Evolutionary conservation across 768 basidiomycete species (phyloP), one percentile per base, ranked within the genome.

Genomic region (Boletus sensibilis): DNA sequence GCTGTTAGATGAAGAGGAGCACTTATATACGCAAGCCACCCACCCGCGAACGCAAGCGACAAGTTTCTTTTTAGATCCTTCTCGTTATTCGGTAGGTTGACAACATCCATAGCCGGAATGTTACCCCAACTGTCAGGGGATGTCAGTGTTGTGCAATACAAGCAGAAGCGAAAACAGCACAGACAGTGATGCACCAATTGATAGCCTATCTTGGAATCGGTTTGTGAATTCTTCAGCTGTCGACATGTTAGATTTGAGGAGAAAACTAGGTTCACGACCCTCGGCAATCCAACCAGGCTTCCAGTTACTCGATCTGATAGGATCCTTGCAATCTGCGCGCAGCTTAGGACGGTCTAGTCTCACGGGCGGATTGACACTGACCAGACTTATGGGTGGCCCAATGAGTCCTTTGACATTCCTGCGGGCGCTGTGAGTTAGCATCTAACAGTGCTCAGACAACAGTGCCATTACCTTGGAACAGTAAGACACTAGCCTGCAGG

Each of bases 331-430:
- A 49, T 70, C 70, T 62, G 31, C 27, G 13, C 38, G 12, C 11
- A 35, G 16, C 2, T 60, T 29, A 41, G 40, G 18, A 42, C 1
- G 9, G 14, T 10, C 35, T n/a, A 25, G 4, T 34, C 18, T 29
- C 16, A 46, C 11, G 44, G 7, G 7, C 38, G 37, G 8, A 34
- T 31, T 31, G 21, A 20, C 16, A 46, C 57, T 43, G 21, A 77
- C 77, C 74, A 52, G 14, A 50, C 52, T 78, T 78, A 53, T 80
- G 78, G 2, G 25, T 37, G 2, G 44, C 54, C 79, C 79, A 79
- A 52, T 79, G 79, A 20, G 39, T 60, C 20, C 38, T 65, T 60
- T 80, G 79, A 54, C 79, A 80, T 40, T 70, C 73, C 76, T 78
- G 46, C 18, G 14, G 11, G 13, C 8, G 13, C 3, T 12, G 5